Evolutionary conservation across 352 stramenopile species (phyloP).

Genomic region (Phytophthora foliorum): DNA sequence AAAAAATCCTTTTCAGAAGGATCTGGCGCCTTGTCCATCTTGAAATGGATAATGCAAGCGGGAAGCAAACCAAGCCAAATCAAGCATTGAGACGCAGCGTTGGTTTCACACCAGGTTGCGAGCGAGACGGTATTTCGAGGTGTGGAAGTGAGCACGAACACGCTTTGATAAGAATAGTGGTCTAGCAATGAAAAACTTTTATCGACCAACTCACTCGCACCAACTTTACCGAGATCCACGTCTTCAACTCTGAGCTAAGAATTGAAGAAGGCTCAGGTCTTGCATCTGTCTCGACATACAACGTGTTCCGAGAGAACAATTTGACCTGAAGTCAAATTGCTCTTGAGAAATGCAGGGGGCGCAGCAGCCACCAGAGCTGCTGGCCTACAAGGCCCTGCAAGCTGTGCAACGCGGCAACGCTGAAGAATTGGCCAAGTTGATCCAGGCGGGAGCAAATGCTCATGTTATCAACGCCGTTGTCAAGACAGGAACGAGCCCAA

Average conservation of each 20-base stretch:
- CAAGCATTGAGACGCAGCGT: neutral
- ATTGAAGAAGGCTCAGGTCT: constrained; percentile 1
- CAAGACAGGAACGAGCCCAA: constrained; percentile 40
- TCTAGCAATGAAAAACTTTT: constrained; percentile 4
- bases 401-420: constrained; percentile 39
- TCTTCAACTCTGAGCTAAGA: constrained; percentile 12
- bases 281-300: neutral
- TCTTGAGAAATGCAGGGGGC: constrained; percentile 21
- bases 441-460: constrained; percentile 38
- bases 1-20: neutral
- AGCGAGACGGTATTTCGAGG: neutral
- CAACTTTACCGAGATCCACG: constrained; percentile 12
- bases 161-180: constrained; percentile 21
- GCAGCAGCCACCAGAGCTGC: constrained; percentile 32
- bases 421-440: constrained; percentile 36
- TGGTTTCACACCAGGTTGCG: constrained; percentile 8
- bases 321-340: neutral
- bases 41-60: neutral
- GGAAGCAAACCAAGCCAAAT: neutral
- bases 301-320: neutral
- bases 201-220: neutral
- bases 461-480: constrained; percentile 46
- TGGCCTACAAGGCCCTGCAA: constrained; percentile 42
- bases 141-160: neutral
- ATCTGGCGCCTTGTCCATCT: constrained; percentile 5